Evolutionary conservation across 768 basidiomycete genomes (phyloP).

Genomic region (Hirschioporus abietinus): DNA sequence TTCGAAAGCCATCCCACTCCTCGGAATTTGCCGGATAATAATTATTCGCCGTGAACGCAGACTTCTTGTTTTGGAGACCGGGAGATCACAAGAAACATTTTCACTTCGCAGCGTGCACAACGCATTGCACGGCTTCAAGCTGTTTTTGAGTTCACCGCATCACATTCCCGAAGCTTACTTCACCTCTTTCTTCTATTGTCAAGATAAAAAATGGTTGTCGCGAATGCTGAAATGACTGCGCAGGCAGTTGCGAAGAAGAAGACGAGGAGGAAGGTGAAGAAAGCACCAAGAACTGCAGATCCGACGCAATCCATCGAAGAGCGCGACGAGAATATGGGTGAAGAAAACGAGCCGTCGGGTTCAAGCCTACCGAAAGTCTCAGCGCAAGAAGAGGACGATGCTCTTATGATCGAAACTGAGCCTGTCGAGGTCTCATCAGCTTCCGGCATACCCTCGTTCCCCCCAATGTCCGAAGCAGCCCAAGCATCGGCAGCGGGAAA

Average conservation of each 20-base stretch:
- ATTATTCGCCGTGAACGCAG: not conserved
- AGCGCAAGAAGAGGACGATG: conserved; percentile 44
- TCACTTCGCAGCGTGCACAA: not conserved
- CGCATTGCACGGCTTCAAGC: not conserved
- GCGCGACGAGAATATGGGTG: conserved; percentile 27
- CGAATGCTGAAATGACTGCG: conserved; percentile 23
- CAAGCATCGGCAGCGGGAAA: conserved; percentile 54
- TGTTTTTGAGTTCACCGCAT: not conserved
- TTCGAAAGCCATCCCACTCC: not conserved
- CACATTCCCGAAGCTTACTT: not conserved
- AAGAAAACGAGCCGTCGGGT: conserved; percentile 11
- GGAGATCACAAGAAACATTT: not conserved
- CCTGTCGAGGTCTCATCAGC: conserved; percentile 36
- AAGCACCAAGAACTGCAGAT: conserved; percentile 20
- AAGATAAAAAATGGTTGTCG: conserved; percentile 34
- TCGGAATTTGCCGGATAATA: not conserved
- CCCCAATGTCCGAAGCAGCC: conserved; percentile 52
- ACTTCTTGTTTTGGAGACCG: not conserved
- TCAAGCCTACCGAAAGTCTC: conserved; percentile 17
- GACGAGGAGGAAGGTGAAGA: conserved; percentile 40
- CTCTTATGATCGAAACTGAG: conserved; percentile 55
- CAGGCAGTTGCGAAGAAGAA: conserved; percentile 36
- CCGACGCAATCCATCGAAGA: conserved; percentile 15
- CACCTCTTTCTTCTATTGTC: not conserved
- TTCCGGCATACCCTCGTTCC: conserved; percentile 59